Percentiles rank a stretch among this genome's conserved stretches.
Conservation (phyloP, 805 yeast genomes). For the Saturnispora besseyi region DNA sequence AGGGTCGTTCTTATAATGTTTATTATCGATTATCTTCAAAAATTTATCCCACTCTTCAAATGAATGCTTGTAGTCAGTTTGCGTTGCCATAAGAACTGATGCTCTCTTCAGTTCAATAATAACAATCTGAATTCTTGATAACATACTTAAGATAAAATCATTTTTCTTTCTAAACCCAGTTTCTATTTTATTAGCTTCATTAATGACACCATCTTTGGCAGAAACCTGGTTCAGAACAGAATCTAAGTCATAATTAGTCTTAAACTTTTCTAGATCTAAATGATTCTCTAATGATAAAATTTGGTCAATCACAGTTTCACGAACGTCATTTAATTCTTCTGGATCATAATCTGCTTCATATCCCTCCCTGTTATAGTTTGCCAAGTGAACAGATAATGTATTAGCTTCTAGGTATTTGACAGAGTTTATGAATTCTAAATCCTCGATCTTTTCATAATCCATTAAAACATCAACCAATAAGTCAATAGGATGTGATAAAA, state of each 20-base stretch:
- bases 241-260: constrained; percentile 10
- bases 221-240: background rate
- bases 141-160: constrained; percentile 17
- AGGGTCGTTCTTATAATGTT: constrained; percentile 14
- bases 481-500: constrained; percentile 17
- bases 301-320: constrained; percentile 10
- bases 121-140: constrained; percentile 22
- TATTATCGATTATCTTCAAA: constrained; percentile 25
- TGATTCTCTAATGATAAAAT: constrained; percentile 15
- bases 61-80: constrained; percentile 35
- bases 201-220: constrained; percentile 5
- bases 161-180: constrained; percentile 21
- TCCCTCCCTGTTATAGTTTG: constrained; percentile 20
- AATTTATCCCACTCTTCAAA: constrained; percentile 46
- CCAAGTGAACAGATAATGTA: constrained; percentile 16
- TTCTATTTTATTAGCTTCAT: constrained; percentile 8
- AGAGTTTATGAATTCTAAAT: constrained; percentile 16
- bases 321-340: constrained; percentile 3
- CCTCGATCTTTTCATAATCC: constrained; percentile 12
- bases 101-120: constrained; percentile 26
- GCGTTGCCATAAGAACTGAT: constrained; percentile 29
- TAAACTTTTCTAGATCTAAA: constrained; percentile 10
- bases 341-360: constrained; percentile 5
- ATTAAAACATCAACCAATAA: constrained; percentile 16
- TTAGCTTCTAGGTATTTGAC: constrained; percentile 12